Percentiles rank a stretch among this genome's conserved stretches.
phyloP scores from a whole-genome alignment of 2,329 filamentous ascomycete species.

The Eurotiales sp. region DNA sequence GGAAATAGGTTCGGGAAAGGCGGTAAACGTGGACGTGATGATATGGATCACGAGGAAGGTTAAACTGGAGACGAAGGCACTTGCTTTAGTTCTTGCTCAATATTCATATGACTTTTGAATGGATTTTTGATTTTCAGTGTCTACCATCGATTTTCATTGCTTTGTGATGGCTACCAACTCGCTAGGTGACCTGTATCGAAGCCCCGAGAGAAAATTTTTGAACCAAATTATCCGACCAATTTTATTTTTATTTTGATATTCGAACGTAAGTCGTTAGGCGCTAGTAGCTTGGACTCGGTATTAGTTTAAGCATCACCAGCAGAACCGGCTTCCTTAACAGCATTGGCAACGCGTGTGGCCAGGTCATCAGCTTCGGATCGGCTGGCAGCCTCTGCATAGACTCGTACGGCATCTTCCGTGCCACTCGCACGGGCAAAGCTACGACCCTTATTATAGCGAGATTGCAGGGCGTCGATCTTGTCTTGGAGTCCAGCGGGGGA shows the following conservation, averaged over 20 bases:
- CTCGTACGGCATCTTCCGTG: constrained; percentile 91
- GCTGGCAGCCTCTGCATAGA: constrained; percentile 92
- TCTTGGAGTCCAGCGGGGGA: constrained; percentile 75
- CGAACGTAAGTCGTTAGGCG: constrained; percentile 2
- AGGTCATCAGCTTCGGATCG: constrained; percentile 87
- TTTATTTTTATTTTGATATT: neutral
- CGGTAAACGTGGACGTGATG: constrained; percentile 52
- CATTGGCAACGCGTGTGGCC: constrained; percentile 73
- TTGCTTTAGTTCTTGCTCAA: neutral
- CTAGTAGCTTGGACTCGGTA: neutral
- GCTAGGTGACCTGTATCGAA: neutral
- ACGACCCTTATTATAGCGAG: constrained; percentile 84
- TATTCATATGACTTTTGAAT: neutral
- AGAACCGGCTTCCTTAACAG: constrained; percentile 67
- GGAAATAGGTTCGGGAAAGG: constrained; percentile 34
- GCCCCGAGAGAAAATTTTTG: neutral
- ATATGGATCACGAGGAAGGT: constrained; percentile 75
- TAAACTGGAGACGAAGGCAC: constrained; percentile 35
- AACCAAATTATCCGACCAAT: neutral
- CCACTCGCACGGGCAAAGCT: constrained; percentile 90
- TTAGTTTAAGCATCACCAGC: too few relatives aligned
- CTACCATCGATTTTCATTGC: neutral
- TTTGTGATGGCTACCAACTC: neutral
- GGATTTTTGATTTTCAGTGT: neutral
- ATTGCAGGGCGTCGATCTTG: constrained; percentile 81